These are phyloP conservation scores for Backusella parvicylindrica DNA, from an alignment of 192 early-diverging fungal species.

Conservation along the genomic window DNA sequence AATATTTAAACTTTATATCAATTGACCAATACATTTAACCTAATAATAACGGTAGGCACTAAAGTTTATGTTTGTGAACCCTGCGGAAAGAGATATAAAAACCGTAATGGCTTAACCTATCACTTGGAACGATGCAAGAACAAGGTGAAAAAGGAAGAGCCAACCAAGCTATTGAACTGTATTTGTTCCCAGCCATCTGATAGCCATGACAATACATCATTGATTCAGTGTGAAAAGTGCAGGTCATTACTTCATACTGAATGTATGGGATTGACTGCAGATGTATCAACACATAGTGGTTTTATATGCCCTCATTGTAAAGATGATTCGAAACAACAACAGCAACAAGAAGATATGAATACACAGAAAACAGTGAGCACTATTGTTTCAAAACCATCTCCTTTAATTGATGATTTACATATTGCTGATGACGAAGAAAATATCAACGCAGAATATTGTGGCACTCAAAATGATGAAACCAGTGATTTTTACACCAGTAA, in stretches of 20 bases:
- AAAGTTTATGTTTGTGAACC: conserved; percentile 46
- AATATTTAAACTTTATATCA: not conserved
- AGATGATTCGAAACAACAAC: not conserved
- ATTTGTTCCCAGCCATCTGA: conserved; percentile 42
- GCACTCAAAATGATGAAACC: not conserved
- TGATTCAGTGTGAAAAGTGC: conserved; percentile 74
- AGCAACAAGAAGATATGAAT: not conserved
- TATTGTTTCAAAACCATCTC: not conserved
- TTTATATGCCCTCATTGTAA: conserved; percentile 59
- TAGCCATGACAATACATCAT: conserved; percentile 33
- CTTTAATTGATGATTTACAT: not conserved
- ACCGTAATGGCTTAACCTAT: conserved; percentile 54
- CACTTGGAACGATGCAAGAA: conserved; percentile 39
- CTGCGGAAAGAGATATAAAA: conserved; percentile 62
- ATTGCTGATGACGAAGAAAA: not conserved
- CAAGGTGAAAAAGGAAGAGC: conserved; percentile 3
- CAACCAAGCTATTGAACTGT: conserved; percentile 49
- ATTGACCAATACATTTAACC: not conserved
- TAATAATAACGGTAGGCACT: conserved; percentile 5
- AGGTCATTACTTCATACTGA: conserved; percentile 65
- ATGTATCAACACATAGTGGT: conserved; percentile 44
- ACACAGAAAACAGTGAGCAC: not conserved
- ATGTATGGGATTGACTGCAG: conserved; percentile 57
- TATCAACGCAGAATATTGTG: not conserved
- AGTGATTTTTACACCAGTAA: not conserved